Conservation (phyloP, 345 rosid species). For the Citrus reticulata region DNA sequence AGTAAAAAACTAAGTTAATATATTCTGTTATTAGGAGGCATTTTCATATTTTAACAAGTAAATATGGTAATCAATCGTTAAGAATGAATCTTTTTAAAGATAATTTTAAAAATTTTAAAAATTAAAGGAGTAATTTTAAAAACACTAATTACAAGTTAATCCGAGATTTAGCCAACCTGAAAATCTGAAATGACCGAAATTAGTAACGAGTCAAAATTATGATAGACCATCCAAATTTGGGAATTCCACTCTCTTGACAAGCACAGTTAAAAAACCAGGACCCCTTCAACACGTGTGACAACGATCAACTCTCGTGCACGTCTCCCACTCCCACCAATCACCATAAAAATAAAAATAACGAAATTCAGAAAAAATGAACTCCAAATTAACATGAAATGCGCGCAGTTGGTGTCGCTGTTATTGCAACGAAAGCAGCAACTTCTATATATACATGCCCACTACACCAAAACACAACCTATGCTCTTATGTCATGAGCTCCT, state of each 20-base stretch:
- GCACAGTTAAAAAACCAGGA: not conserved
- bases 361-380: constrained; percentile 49
- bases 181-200: not conserved
- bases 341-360: constrained; percentile 3
- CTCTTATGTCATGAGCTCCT: not conserved
- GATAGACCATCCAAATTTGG: not conserved
- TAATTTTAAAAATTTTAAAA: too few species aligned
- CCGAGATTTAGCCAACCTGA: not conserved
- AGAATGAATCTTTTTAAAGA: too few species aligned
- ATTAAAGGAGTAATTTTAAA: too few species aligned
- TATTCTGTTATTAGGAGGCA: too few species aligned
- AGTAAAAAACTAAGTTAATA: too few species aligned
- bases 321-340: constrained; percentile 13
- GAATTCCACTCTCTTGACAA: not conserved
- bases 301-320: not conserved
- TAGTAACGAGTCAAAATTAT: not conserved
- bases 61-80: too few species aligned
- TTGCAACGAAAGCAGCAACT: not conserved
- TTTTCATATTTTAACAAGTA: too few species aligned
- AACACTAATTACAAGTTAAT: too few species aligned
- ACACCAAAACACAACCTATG: constrained; percentile 18
- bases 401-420: not conserved
- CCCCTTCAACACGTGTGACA: not conserved
- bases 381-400: constrained; percentile 67
- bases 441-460: constrained; percentile 30